Base-by-base conservation (phyloP, 371 early-diverging fungal species). In the Actinomortierella ambigua region DNA sequence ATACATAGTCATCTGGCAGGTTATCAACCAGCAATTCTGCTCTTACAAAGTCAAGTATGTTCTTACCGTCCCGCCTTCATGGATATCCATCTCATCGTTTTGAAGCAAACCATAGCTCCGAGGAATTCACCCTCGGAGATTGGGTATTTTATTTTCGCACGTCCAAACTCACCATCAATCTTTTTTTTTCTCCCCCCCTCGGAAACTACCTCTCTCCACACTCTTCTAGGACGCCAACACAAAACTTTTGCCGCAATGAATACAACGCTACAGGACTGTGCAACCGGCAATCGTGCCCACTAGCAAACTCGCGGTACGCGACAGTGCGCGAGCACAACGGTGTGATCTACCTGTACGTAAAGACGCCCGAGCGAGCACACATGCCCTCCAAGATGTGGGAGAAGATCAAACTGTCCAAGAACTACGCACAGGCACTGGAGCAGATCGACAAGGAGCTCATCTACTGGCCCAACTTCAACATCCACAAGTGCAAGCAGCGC, bases 181-280 rank as follows among this genome's bases (percentile, higher is more conserved):
- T 39, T 29, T 59, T 56, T 52, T n/a, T 40, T 39, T 29, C 4
- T 8, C 29, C 26, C 44, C 43, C 34, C 39, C 8, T 34, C 34
- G 50, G n/a, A n/a, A n/a, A n/a, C n/a, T n/a, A 26, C 51, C 44
- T 23, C 4, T 5, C 9, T n/a, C 7, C 34, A 6, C 47, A 51
- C 34, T 24, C 29, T 17, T 43, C 34, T 79, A 93, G 89, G 73
- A 96, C 97, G 13, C 78, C 86, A 23, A 89, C 88, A 28, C 92
- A 91, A 54, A 90, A 86, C 75, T 95, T 99, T 63, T 99, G 99
- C 83, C 92, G 96, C 69, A 98, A 99, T 77, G 93, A 93, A 76
- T 95, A 98, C 84, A 99, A 99, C 81, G 93, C 98, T 8, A 97
- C 99, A 8, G 99, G 99, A 47, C 86, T 98, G 23, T 99, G 99